These are phyloP conservation scores for Rhododendron ferrugineum DNA, from an alignment of 148 eudicot species.

Conservation along the genomic window DNA sequence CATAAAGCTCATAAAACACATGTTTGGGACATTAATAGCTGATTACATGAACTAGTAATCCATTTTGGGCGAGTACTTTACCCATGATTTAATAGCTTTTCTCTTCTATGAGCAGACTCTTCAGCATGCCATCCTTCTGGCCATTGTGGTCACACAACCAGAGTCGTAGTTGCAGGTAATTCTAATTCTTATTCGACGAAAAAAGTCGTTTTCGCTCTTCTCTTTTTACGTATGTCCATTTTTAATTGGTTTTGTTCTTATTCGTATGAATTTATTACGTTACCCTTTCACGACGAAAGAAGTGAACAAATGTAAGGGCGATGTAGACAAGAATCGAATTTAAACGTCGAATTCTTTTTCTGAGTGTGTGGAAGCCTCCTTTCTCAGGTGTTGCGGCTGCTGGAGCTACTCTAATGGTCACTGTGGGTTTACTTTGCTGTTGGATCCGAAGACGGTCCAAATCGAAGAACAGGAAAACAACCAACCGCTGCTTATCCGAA, in stretches of 20 bases:
- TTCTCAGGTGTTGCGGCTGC: constrained; percentile 40
- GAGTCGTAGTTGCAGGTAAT: constrained; percentile 47
- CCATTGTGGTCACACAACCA: constrained; percentile 37
- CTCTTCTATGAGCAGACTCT: constrained; percentile 16
- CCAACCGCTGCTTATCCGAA: constrained; percentile 23
- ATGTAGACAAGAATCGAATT: neutral
- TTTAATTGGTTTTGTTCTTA: neutral
- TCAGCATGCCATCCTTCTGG: constrained; percentile 33
- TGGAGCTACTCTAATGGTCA: constrained; percentile 33
- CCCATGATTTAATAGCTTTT: neutral
- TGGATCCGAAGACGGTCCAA: constrained; percentile 23
- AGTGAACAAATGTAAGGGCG: neutral
- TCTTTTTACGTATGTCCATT: neutral
- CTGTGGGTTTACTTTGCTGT: constrained; percentile 31
- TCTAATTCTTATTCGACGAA: neutral
- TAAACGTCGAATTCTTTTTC: neutral
- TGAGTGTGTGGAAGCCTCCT: neutral
- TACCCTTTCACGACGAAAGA: neutral
- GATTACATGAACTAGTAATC: too few relatives aligned
- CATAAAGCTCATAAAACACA: neutral
- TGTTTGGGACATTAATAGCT: too few relatives aligned
- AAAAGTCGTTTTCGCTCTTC: neutral
- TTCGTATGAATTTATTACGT: neutral
- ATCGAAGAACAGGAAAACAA: constrained; percentile 10
- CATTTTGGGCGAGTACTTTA: neutral